A percentile compares a stretch with the other conserved stretches of the same genome.
phyloP scores from a whole-genome alignment of 108 stramenopile species.

The Cyclotella baltica region DNA sequence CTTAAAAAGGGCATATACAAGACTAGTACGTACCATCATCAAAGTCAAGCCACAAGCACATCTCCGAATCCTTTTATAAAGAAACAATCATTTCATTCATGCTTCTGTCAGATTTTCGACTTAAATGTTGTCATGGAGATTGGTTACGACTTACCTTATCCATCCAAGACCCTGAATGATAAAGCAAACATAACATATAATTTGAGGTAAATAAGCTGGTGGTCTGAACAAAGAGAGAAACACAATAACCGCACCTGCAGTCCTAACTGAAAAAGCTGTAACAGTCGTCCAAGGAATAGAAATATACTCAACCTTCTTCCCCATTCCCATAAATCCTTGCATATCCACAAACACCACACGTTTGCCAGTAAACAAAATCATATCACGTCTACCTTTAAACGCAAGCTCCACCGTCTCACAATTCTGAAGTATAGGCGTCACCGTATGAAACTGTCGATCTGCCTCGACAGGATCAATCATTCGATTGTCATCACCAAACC shows the following conservation, averaged over 20 bases:
- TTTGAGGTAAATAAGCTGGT: no score
- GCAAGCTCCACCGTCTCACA: constrained; percentile 73
- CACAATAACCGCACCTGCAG: no score
- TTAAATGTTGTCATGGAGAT: no score
- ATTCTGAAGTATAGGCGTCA: constrained; percentile 52
- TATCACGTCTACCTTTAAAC: constrained; percentile 65
- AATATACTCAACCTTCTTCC: constrained; percentile 65
- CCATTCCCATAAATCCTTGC: constrained; percentile 63
- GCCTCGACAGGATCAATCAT: constrained; percentile 61
- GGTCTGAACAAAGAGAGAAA: no score
- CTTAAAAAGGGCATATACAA: background rate
- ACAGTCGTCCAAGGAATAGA: constrained; percentile 61
- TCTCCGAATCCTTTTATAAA: no score
- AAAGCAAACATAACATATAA: no score
- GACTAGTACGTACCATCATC: constrained; percentile 29
- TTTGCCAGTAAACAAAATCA: constrained; percentile 65
- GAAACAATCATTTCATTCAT: no score
- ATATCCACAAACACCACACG: constrained; percentile 66
- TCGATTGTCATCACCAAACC: constrained; percentile 65
- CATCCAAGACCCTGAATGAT: constrained; percentile 59
- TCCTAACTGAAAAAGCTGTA: constrained; percentile 53
- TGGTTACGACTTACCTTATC: constrained; percentile 67
- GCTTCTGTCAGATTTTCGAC: no score
- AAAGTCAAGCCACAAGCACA: constrained; percentile 68
- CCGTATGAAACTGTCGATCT: constrained; percentile 50